Evolutionary conservation across 495 filamentous ascomycete genomes (phyloP), one percentile per base, ranked within the genome.

Genomic region (Penicillium macrosclerotiorum): DNA sequence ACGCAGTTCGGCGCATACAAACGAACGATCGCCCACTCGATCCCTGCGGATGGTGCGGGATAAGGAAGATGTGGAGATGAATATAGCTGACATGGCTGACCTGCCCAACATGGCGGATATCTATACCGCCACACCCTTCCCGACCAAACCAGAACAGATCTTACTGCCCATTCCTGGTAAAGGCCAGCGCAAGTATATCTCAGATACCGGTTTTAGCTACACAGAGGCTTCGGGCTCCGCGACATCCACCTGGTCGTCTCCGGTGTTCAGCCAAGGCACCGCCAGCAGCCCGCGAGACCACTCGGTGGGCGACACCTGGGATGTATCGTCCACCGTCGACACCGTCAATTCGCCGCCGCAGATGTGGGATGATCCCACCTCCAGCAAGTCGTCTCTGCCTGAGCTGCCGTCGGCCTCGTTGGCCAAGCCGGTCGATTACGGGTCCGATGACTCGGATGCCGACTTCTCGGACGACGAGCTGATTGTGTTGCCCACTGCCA

Each of bases 131-230:
- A 74, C 64, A 8, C 74, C 76, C 12, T 79, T 69, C 50, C 76
- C 76, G 13, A 78, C 76, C 25, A 76, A 76, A 37, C 72, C 75
- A 23, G 74, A 72, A 43, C 76, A 78, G 40, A 64, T 78, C 9
- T 59, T 79, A 31, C 49, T 73, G 36, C 76, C 76, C 12, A 66
- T 64, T 33, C 69, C 68, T 13, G 70, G 68, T 8, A 73, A 71
- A 62, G 72, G 70, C 2, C 69, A 62, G 23, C 59, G 65, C 26
- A 47, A 63, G 16, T 68, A 65, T 30, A 56, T 72, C 38, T 55
- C 65, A 36, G 62, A 69, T 34, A 66, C 59, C 7, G 61, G 61
- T 8, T 64, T 67, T 37, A 55, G 43, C 35, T 62, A 62, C 36
- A 40, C 59, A 14, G 50, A 49, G 30, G 42, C 37, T 2, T 32